These are phyloP conservation scores for Aspergillus carbonarius DNA, from an alignment of 2,329 filamentous ascomycete genomes.

Conservation along the genomic window DNA sequence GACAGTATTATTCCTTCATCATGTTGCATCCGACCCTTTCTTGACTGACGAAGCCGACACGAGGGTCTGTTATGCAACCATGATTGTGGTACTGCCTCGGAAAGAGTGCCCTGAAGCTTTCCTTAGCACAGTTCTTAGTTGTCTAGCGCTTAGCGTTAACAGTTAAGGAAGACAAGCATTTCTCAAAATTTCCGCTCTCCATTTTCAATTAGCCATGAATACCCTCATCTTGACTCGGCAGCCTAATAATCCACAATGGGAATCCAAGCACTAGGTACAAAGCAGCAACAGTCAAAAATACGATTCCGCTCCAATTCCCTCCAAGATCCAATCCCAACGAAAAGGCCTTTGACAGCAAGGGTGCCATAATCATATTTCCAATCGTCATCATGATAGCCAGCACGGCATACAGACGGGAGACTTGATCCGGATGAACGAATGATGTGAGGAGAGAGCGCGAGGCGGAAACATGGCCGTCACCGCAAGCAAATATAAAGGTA, in stretches of 20 bases:
- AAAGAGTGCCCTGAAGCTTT: no score
- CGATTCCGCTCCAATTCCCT: neutral
- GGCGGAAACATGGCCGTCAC: neutral
- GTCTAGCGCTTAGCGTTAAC: no score
- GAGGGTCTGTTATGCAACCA: no score
- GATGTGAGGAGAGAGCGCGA: neutral
- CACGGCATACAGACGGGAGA: neutral
- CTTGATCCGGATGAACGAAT: neutral
- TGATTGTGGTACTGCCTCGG: no score
- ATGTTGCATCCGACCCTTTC: no score
- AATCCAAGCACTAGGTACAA: neutral
- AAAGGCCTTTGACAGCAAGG: neutral
- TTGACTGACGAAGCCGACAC: no score
- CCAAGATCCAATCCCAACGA: neutral
- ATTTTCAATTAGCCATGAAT: neutral
- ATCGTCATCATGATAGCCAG: neutral
- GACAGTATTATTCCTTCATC: no score
- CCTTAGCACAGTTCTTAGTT: no score
- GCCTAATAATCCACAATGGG: neutral
- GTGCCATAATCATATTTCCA: neutral
- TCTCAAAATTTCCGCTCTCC: neutral
- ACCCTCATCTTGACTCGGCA: neutral
- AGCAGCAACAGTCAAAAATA: neutral
- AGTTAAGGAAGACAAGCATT: no score
- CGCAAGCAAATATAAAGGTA: neutral